A percentile compares a stretch with the other conserved stretches of the same genome.
Evolutionary conservation across 768 basidiomycete genomes (phyloP).

Genomic region (Hypsizygus marmoreus): DNA sequence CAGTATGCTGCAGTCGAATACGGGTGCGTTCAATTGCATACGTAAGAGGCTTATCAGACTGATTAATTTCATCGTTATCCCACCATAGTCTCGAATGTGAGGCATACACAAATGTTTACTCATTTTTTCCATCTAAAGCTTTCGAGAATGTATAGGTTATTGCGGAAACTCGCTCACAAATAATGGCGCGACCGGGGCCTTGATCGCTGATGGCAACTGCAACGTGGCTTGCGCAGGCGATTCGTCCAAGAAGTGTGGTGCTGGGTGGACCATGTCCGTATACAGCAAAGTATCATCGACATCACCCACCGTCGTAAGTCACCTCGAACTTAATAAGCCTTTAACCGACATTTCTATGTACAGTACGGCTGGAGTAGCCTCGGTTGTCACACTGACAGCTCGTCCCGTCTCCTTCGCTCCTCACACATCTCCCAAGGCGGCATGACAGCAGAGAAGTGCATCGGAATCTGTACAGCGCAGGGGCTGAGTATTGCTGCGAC

Average conservation of each 20-base stretch:
- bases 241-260: conserved; percentile 16
- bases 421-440: conserved; percentile 15
- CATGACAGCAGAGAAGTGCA: conserved; percentile 35
- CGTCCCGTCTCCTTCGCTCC: conserved; percentile 30
- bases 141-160: conserved; percentile 18
- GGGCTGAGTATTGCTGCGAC: conserved; percentile 36
- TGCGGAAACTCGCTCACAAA: conserved; percentile 29
- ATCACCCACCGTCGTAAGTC: neutral
- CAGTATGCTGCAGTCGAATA: conserved; percentile 35
- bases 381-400: conserved; percentile 34
- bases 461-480: conserved; percentile 23
- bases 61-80: too few species aligned
- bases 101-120: neutral
- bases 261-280: conserved; percentile 18
- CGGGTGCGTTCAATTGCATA: conserved; percentile 24
- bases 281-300: conserved; percentile 14
- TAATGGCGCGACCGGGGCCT: conserved; percentile 30
- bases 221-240: conserved; percentile 18
- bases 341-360: neutral
- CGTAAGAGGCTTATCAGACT: too few species aligned
- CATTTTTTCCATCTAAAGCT: conserved; percentile 2
- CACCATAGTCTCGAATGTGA: conserved; percentile 14
- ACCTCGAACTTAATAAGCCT: neutral
- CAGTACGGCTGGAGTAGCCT: conserved; percentile 26
- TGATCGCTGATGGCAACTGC: conserved; percentile 23